Evolutionary conservation across 805 yeast species (phyloP).

Genomic region (Candida insectorum): DNA sequence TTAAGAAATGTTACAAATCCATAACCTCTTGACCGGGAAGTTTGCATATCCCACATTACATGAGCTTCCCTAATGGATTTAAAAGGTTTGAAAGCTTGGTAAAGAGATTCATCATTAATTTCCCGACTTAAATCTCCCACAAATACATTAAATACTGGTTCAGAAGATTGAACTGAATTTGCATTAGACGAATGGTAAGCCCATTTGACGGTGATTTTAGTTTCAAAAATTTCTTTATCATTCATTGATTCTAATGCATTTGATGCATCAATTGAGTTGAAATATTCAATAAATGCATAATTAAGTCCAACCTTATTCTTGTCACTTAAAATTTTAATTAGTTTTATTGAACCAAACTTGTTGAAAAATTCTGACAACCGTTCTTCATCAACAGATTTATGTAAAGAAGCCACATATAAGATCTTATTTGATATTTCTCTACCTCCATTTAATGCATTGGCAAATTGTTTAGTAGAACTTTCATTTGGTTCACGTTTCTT

Average conservation of each 20-base stretch:
- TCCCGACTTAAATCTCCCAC: conserved; percentile 85
- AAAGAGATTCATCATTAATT: conserved; percentile 72
- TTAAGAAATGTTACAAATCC: conserved; percentile 80
- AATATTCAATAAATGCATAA: conserved; percentile 82
- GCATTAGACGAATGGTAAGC: conserved; percentile 81
- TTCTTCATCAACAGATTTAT: conserved; percentile 62
- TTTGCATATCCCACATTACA: conserved; percentile 97
- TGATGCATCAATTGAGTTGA: conserved; percentile 53
- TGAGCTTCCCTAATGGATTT: conserved; percentile 73
- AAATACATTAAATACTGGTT: conserved; percentile 66
- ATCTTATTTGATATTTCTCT: conserved; percentile 72
- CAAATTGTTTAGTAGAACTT: conserved; percentile 27
- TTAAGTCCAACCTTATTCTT: conserved; percentile 70
- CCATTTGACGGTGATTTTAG: conserved; percentile 67
- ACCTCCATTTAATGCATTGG: conserved; percentile 78
- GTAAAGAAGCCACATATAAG: conserved; percentile 74
- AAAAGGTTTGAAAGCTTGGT: conserved; percentile 53
- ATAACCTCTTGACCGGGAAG: conserved; percentile 87
- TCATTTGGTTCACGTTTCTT: no score
- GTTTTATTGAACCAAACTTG: conserved; percentile 56
- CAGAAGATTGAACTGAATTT: conserved; percentile 35
- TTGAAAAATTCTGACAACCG: conserved; percentile 59
- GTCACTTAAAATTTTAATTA: conserved; percentile 71
- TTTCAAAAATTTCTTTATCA: conserved; percentile 53
- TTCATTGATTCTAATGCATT: conserved; percentile 59